Base-by-base conservation (phyloP, 75 land plant species). In the Pinus taeda region DNA sequence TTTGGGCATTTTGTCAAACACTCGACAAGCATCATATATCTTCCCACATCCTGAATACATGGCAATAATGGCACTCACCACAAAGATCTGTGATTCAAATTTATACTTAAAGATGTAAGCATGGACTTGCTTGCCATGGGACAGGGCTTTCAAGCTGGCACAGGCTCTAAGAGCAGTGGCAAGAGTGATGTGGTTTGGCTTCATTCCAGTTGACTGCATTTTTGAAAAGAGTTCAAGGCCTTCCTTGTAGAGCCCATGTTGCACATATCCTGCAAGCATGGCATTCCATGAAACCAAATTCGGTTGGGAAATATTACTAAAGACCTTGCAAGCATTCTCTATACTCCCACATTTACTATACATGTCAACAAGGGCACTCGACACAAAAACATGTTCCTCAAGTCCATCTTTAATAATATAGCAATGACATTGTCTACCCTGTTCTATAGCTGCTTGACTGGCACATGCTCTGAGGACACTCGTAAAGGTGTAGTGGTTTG, bases 1-100 rank as follows among this genome's bases (percentile, higher is more conserved):
- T 60, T 82, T 86, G 33, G 53, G 65, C 80, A 81, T 79, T n/a
- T 74, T 71, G 57, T 81, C 65, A 75, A 93, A 93, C 59, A 85
- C 62, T 61, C 79, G 75, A 60, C 83, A 78, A 39, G 89, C 79
- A 71, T 53, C 79, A 20, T 79, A 74, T 4, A 91, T 79, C 37
- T 82, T 75, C 66, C 90, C 89, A 76, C 95, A 93, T 70, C 89
- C 91, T n/a, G 85, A 79, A 86, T 88, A 81, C 82, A 81, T 81
- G 39, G 56, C 59, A 59, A 81, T 60, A 30, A 81, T 30, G 57
- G 82, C 49, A 74, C 33, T 78, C 57, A 21, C 78, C 55, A 78
- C 55, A 49, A 33, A 42, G 6, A 74, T 21, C 24, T 78, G 79
- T n/a, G 79, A 24, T 4, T 75, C 79, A 22, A 78, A 4, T 22